Evolutionary conservation across 768 basidiomycete genomes (phyloP).

Genomic region (Paxillus involutus): DNA sequence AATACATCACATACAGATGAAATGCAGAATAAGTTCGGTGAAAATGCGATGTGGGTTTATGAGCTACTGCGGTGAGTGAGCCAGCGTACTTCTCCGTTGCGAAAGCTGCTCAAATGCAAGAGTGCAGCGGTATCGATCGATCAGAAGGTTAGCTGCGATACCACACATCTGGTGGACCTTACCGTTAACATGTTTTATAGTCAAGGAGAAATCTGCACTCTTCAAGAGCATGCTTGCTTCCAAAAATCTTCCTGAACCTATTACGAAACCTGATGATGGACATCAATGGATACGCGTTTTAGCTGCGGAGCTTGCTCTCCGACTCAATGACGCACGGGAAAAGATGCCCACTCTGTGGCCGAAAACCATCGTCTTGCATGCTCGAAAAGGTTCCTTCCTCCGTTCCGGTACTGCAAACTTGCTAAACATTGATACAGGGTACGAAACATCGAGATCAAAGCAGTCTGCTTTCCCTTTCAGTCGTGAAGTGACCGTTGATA

Average conservation of each 20-base stretch:
- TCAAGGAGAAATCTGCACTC: slow-evolving; percentile 77
- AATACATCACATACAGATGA: slow-evolving; percentile 47
- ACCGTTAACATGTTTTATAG: slow-evolving; percentile 39
- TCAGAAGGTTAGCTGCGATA: slow-evolving; percentile 62
- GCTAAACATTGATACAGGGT: slow-evolving; percentile 45
- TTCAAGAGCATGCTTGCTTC: slow-evolving; percentile 95
- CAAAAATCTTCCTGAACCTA: slow-evolving; percentile 86
- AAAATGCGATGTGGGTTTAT: slow-evolving; percentile 87
- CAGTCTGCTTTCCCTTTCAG: slow-evolving; percentile 89
- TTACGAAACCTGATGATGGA: slow-evolving; percentile 73
- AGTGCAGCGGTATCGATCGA: slow-evolving; percentile 76
- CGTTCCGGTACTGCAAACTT: not conserved
- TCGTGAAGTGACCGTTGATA: slow-evolving; percentile 69
- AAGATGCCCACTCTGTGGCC: slow-evolving; percentile 82
- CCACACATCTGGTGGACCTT: not conserved
- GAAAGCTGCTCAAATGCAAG: not conserved
- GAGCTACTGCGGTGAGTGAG: slow-evolving; percentile 75
- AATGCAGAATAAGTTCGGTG: slow-evolving; percentile 79
- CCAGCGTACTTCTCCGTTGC: not conserved
- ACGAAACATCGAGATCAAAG: slow-evolving; percentile 68
- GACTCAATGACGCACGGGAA: slow-evolving; percentile 81
- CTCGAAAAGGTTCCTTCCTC: slow-evolving; percentile 57
- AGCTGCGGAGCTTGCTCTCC: slow-evolving; percentile 83
- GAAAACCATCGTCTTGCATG: slow-evolving; percentile 81
- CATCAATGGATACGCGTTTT: slow-evolving; percentile 91